Percentiles rank a stretch among this genome's conserved stretches.
phyloP scores from a whole-genome alignment of 2,329 filamentous ascomycete genomes.

The Pseudogymnoascus destructans region DNA sequence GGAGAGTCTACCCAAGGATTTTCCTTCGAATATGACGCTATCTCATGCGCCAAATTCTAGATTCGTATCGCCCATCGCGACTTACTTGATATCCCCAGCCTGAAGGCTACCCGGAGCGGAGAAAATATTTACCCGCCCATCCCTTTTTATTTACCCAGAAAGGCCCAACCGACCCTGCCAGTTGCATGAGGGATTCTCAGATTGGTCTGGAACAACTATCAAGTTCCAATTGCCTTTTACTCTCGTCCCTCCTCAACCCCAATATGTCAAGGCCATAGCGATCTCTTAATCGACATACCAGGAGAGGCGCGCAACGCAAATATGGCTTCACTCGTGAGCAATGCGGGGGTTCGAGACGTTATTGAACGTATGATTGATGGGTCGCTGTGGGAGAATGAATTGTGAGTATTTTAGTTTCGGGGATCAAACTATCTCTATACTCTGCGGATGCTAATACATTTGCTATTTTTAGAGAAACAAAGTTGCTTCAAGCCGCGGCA shows the following conservation, averaged over 20 bases:
- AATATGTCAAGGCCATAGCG: slow-evolving; percentile 1
- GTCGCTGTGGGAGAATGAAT: slow-evolving; percentile 3
- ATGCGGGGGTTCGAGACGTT: neutral
- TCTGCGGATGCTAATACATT: neutral
- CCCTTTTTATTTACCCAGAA: slow-evolving; percentile 6
- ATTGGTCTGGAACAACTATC: neutral
- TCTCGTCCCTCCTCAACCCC: neutral
- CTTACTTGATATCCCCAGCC: neutral
- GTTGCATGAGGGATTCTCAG: neutral
- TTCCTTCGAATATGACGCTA: neutral
- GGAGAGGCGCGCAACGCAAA: neutral
- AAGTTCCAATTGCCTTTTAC: neutral
- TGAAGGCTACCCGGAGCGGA: neutral
- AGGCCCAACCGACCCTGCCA: neutral
- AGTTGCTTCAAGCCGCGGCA: neutral
- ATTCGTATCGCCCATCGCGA: neutral
- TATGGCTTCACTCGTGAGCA: neutral
- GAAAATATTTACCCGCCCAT: slow-evolving; percentile 3
- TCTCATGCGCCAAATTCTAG: neutral
- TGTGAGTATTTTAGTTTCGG: neutral
- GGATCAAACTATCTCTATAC: neutral
- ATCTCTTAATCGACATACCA: neutral
- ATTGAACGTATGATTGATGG: neutral
- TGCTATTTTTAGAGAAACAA: neutral
- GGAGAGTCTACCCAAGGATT: neutral